Evolutionary conservation across 2,329 filamentous ascomycete genomes (phyloP).

Genomic region (Fusarium agapanthi): DNA sequence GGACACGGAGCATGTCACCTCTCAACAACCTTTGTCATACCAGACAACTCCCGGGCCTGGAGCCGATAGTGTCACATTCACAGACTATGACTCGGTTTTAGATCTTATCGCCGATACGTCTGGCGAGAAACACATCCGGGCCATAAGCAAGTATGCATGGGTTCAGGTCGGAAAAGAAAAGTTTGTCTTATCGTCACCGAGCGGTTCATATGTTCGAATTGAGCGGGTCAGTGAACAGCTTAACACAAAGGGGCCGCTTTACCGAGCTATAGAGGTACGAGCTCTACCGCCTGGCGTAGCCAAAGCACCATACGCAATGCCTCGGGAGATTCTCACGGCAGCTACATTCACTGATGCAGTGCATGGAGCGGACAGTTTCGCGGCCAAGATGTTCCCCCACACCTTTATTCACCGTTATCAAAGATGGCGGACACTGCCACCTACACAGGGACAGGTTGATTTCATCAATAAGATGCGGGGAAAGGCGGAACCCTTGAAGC

Average conservation of each 20-base stretch:
- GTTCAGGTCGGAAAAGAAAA: constrained; percentile 76
- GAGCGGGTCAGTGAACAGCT: constrained; percentile 49
- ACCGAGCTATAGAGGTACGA: constrained; percentile 58
- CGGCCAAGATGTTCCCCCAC: constrained; percentile 70
- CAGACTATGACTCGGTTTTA: constrained; percentile 90
- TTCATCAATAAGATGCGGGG: constrained; percentile 74
- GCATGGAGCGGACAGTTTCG: constrained; percentile 85
- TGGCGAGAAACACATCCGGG: constrained; percentile 79
- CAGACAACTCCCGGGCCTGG: constrained; percentile 16
- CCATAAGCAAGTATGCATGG: constrained; percentile 81
- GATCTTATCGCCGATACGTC: constrained; percentile 87
- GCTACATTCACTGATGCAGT: constrained; percentile 78
- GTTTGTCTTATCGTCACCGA: constrained; percentile 74
- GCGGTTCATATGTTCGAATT: constrained; percentile 68
- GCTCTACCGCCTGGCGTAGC: constrained; percentile 54
- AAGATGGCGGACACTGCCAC: constrained; percentile 74
- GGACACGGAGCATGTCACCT: constrained; percentile 49
- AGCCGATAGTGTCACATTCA: constrained; percentile 73
- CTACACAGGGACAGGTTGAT: constrained; percentile 71
- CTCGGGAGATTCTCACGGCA: constrained; percentile 72
- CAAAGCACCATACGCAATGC: constrained; percentile 71
- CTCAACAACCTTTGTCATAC: constrained; percentile 22
- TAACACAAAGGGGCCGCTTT: constrained; percentile 44
- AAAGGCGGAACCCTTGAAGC: constrained; percentile 61
- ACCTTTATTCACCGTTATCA: constrained; percentile 72